Conservation (phyloP, 78 protist species). For the Speleostelium caveatum region DNA sequence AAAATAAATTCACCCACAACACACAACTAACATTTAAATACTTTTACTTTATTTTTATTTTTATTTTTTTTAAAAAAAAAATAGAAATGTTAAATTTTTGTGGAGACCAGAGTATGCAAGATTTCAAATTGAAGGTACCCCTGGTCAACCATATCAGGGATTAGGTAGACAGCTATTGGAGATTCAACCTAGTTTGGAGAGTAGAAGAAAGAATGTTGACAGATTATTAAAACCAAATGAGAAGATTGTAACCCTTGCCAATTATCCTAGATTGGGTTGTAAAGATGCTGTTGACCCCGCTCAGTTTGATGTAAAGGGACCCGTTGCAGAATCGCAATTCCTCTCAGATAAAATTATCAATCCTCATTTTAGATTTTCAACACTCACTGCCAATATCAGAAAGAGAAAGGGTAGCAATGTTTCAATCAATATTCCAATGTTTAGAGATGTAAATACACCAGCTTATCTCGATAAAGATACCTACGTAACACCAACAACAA, state of each 20-base stretch:
- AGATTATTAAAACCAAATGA: slow-evolving; percentile 26
- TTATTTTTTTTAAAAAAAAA: too few species aligned
- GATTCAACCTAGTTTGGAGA: slow-evolving; percentile 11
- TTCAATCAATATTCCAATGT: slow-evolving; percentile 92
- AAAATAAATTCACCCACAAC: too few species aligned
- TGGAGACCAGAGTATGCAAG: slow-evolving; percentile 97
- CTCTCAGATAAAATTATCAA: slow-evolving; percentile 93
- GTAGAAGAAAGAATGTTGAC: slow-evolving; percentile 33
- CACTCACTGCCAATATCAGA: slow-evolving; percentile 94
- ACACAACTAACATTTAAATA: neutral
- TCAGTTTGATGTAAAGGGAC: slow-evolving; percentile 70
- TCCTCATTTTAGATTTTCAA: slow-evolving; percentile 92
- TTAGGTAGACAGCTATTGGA: slow-evolving; percentile 54
- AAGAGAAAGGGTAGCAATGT: slow-evolving; percentile 92
- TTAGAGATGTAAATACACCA: slow-evolving; percentile 88
- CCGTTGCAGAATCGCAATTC: slow-evolving; percentile 84
- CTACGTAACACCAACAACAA: slow-evolving; percentile 5
- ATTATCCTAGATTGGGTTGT: slow-evolving; percentile 84
- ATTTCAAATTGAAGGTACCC: slow-evolving; percentile 96
- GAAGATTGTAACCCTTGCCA: slow-evolving; percentile 54
- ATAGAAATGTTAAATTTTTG: slow-evolving; percentile 38
- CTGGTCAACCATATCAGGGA: slow-evolving; percentile 90
- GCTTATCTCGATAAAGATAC: slow-evolving; percentile 7
- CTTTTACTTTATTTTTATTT: neutral
- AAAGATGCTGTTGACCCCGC: slow-evolving; percentile 44